phyloP scores from a whole-genome alignment of 345 rosid genomes.

The Citrus glauca region DNA sequence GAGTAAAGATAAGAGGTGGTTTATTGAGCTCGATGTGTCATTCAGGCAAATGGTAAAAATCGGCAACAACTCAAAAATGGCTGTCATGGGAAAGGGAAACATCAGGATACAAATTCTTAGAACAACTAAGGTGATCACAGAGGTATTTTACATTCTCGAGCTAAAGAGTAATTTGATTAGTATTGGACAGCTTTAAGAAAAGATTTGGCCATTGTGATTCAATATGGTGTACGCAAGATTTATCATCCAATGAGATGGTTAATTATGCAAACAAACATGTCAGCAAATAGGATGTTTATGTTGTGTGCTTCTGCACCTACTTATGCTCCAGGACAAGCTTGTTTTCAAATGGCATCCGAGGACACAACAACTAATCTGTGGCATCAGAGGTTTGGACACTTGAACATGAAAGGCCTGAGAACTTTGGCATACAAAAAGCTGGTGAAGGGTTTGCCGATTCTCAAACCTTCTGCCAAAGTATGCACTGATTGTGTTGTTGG shows the following conservation, averaged over 20 bases:
- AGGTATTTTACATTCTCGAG: background rate
- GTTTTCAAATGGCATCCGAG: background rate
- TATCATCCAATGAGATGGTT: background rate
- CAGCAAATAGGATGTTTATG: slow-evolving; percentile 3
- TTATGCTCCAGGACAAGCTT: background rate
- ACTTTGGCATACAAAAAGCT: background rate
- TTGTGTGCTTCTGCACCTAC: background rate
- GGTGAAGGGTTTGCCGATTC: background rate
- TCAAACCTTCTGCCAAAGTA: background rate
- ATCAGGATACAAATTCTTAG: background rate
- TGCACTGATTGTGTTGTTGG: background rate
- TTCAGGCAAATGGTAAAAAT: background rate
- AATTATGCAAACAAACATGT: background rate
- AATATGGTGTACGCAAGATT: background rate
- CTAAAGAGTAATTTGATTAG: background rate
- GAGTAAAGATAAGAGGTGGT: background rate
- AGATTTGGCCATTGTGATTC: background rate
- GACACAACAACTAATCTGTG: background rate
- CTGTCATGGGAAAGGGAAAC: background rate
- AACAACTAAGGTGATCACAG: background rate
- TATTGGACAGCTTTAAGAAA: slow-evolving; percentile 1
- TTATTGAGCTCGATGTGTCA: background rate
- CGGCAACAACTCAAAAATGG: background rate
- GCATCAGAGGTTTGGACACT: background rate
- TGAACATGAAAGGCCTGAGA: background rate